A percentile compares a stretch with the other conserved stretches of the same genome.
These are phyloP conservation scores for Mrakia gelida DNA, from an alignment of 768 basidiomycete species.

Conservation along the genomic window DNA sequence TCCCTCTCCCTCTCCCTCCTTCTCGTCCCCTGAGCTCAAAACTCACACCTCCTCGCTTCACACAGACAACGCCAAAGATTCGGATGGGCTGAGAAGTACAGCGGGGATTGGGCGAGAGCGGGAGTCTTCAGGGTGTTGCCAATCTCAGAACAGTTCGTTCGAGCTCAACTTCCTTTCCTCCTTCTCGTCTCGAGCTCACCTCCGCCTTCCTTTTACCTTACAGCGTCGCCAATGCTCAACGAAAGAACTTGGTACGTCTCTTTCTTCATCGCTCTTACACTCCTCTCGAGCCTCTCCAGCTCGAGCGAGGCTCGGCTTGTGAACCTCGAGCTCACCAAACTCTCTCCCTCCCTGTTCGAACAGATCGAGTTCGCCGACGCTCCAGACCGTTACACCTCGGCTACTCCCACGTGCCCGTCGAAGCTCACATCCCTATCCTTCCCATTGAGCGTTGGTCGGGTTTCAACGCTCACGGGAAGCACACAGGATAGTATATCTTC, in stretches of 20 bases:
- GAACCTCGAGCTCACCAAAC: background rate
- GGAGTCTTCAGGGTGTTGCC: conserved; percentile 3
- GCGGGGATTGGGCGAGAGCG: conserved; percentile 9
- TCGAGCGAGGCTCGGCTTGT: background rate
- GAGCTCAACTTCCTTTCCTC: background rate
- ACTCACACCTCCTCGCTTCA: too few relatives aligned
- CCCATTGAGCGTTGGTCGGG: conserved; percentile 3
- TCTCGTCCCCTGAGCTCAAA: too few relatives aligned
- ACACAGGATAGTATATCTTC: background rate
- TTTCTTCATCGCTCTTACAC: too few relatives aligned
- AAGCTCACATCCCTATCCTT: conserved; percentile 21
- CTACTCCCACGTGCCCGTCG: background rate
- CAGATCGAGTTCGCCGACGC: conserved; percentile 7
- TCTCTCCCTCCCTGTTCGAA: background rate
- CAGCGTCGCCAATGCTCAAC: background rate
- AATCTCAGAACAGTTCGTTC: background rate
- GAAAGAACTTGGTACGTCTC: background rate
- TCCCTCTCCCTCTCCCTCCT: background rate
- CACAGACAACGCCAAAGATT: conserved; percentile 17
- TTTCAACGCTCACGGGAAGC: conserved; percentile 1
- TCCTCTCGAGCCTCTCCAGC: too few relatives aligned
- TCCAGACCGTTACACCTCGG: conserved; percentile 8
- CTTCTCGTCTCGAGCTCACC: background rate
- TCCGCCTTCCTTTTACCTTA: background rate
- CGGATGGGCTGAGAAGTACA: conserved; percentile 18